A percentile compares a stretch with the other conserved stretches of the same genome.
phyloP scores from a whole-genome alignment of 805 yeast species.

The Spathaspora hagerdaliae region DNA sequence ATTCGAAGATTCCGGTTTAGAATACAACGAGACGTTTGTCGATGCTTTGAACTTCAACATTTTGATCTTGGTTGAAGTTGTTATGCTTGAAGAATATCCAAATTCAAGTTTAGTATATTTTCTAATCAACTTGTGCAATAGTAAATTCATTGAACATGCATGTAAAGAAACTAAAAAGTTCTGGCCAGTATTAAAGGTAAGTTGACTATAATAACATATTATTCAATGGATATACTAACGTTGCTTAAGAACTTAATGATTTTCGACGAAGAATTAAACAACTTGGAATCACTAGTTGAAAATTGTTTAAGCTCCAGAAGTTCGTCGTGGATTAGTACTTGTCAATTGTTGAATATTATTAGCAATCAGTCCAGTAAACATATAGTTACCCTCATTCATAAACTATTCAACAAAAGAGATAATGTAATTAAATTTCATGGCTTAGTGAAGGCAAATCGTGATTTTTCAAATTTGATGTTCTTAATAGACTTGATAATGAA shows the following conservation, averaged over 20 bases:
- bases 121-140: not conserved
- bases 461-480: slow-evolving; percentile 1
- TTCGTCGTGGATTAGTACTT: not conserved
- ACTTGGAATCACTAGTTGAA: not conserved
- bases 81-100: not conserved
- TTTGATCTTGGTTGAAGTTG: not conserved
- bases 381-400: no score
- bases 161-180: not conserved
- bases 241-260: not conserved
- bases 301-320: not conserved
- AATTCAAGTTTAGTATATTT: not conserved
- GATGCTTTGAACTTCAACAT: no score
- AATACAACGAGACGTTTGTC: no score
- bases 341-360: not conserved
- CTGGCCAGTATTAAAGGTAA: not conserved
- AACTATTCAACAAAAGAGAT: no score
- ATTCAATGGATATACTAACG: not conserved
- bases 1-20: no score
- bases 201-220: not conserved
- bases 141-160: not conserved
- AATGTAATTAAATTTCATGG: not conserved
- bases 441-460: not conserved
- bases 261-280: not conserved
- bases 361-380: not conserved
- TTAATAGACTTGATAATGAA: not conserved